Evolutionary conservation across 1,284 basidiomycete species (phyloP).

Genomic region (Cryptococcus deneoformans): DNA sequence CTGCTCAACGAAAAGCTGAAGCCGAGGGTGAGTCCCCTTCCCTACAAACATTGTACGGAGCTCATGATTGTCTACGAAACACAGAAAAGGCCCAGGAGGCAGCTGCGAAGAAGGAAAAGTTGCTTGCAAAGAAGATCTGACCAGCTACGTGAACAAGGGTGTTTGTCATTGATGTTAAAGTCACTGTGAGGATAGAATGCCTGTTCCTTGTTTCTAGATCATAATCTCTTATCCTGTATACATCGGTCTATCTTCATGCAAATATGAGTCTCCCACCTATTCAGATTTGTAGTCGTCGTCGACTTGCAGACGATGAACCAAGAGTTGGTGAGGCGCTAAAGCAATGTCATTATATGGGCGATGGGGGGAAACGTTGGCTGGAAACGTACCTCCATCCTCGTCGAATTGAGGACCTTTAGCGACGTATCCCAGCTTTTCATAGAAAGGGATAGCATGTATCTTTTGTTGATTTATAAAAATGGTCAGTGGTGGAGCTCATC

Average conservation of each 20-base stretch:
- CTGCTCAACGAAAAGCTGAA: conserved; percentile 79
- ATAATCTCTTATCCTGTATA: too few species aligned
- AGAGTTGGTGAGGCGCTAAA: conserved; percentile 15
- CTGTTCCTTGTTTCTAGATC: too few species aligned
- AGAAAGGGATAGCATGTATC: conserved; percentile 34
- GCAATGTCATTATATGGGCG: neutral
- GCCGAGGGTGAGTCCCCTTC: conserved; percentile 57
- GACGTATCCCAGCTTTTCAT: conserved; percentile 59
- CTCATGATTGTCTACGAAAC: neutral
- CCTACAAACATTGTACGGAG: neutral
- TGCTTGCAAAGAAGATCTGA: neutral
- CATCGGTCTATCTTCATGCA: too few species aligned
- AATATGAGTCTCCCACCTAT: too few species aligned
- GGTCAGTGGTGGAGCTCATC: neutral
- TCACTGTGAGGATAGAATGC: too few species aligned
- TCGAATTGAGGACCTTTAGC: conserved; percentile 60
- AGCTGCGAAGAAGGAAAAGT: conserved; percentile 42
- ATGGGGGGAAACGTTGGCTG: neutral
- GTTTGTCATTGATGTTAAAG: too few species aligned
- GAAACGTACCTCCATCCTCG: conserved; percentile 55
- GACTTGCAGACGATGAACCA: conserved; percentile 8
- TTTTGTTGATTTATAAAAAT: neutral
- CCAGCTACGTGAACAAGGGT: neutral
- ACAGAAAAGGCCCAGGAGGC: conserved; percentile 44
- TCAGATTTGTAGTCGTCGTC: neutral